Base-by-base conservation (phyloP, 1,284 basidiomycete species). In the Leccinum subrobustum region DNA sequence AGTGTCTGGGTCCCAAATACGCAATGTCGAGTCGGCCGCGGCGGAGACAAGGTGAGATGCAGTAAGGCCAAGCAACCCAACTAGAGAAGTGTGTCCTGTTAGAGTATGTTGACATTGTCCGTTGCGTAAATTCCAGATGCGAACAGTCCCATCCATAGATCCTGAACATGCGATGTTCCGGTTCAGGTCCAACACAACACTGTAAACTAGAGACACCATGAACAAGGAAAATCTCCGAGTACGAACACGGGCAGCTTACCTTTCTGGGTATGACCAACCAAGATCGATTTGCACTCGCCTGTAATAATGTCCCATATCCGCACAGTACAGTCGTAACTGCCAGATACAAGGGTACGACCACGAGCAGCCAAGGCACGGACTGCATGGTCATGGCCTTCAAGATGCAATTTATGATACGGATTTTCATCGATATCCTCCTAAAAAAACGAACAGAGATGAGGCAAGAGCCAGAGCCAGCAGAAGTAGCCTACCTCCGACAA, bases 101-200 rank as follows among this genome's bases (percentile, higher is more conserved):
- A 98, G 81, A 1, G 88, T 88, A 69, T 93, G 87, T 44, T 89
- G 82, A 64, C 89, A 92, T 69, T 88, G 81, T 1, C 95, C 95
- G 1, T 84, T 92, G 52, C 82, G 83, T 31, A 95, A 78, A 67
- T 92, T 91, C 95, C 95, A 98, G 37, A 98, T 86, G 57, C 92
- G 91, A 65, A 97, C 95, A 2, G 93, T 95, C 58, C 93, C 91
- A 73, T 97, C 95, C 94, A 97, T 96, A 1, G 95, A 97, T 5
- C 95, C 95, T 1, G 95, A 97, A 64, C 92, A 93, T 35, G 93
- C 93, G 70, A 94, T 90, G 63, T 93, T 88, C 18, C 95, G 90
- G 53, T 83, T 79, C 60, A 88, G 83, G 76, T 97, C 92, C 59
- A 96, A 84, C 37, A 96, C 90, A 62, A 96, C 92, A 70, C 91